Percentiles rank a stretch among this genome's conserved stretches.
These are phyloP conservation scores for Fusarium irregulare DNA, from an alignment of 2,329 filamentous ascomycete species.

Conservation along the genomic window DNA sequence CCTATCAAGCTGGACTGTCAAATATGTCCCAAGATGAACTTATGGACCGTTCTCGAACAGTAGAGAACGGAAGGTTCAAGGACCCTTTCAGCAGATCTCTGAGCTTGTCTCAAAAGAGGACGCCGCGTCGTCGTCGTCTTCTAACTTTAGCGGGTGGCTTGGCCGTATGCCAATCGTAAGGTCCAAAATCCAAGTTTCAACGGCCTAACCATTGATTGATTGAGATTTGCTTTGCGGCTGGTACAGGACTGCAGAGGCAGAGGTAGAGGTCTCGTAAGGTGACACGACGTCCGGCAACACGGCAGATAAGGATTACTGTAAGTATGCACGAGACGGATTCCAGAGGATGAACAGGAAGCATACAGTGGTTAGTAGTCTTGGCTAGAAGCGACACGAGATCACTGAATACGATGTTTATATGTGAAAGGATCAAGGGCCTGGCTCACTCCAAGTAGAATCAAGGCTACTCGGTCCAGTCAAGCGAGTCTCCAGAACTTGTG, in stretches of 20 bases:
- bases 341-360: slow-evolving; percentile 11
- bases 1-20: slow-evolving; percentile 9
- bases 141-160: slow-evolving; percentile 30
- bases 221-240: slow-evolving; percentile 29
- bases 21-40: slow-evolving; percentile 4
- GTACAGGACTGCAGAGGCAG: not conserved
- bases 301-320: slow-evolving; percentile 25
- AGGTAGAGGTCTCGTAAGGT: slow-evolving; percentile 2
- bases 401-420: slow-evolving; percentile 40
- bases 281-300: slow-evolving; percentile 18
- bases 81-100: not conserved
- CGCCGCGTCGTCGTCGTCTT: slow-evolving; percentile 10
- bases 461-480: slow-evolving; percentile 7
- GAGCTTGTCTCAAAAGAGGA: slow-evolving; percentile 24
- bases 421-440: slow-evolving; percentile 20
- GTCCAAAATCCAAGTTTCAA: slow-evolving; percentile 8
- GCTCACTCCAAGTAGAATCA: slow-evolving; percentile 1
- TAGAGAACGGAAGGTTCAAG: not conserved
- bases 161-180: slow-evolving; percentile 25
- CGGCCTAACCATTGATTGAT: not conserved
- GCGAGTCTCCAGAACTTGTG: slow-evolving; percentile 10
- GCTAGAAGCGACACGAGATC: slow-evolving; percentile 42
- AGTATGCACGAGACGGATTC: slow-evolving; percentile 4
- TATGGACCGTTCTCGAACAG: slow-evolving; percentile 26
- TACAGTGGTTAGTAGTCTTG: not conserved